A percentile compares a stretch with the other conserved stretches of the same genome.
Evolutionary conservation across 371 early-diverging fungal species (phyloP).

Genomic region (Batrachochytrium dendrobatidis): DNA sequence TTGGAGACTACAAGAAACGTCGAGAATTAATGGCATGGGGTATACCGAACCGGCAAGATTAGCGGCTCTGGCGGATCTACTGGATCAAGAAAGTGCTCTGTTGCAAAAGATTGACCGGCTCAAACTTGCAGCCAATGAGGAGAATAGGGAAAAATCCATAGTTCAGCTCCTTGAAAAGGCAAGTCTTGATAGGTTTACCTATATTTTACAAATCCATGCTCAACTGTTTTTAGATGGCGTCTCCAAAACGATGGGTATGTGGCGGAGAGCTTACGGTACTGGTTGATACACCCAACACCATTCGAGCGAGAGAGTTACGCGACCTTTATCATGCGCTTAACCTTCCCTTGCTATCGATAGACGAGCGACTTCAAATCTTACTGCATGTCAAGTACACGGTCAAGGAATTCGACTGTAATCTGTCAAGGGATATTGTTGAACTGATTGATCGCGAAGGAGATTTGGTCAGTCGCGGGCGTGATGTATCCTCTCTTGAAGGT

Average conservation of each 20-base stretch:
- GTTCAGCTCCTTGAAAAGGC: conserved; percentile 35
- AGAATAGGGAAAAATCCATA: conserved; percentile 32
- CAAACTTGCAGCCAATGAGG: conserved; percentile 40
- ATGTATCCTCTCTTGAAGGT: conserved; percentile 40
- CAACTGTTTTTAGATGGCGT: conserved; percentile 30
- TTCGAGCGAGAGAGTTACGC: conserved; percentile 43
- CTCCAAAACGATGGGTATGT: conserved; percentile 38
- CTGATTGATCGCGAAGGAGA: conserved; percentile 53
- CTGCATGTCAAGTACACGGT: conserved; percentile 50
- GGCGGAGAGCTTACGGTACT: conserved; percentile 9
- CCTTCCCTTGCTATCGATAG: conserved; percentile 27
- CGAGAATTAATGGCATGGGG: conserved; percentile 31
- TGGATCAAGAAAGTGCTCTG: conserved; percentile 46
- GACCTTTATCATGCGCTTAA: conserved; percentile 44
- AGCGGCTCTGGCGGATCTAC: conserved; percentile 39
- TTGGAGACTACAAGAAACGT: conserved; percentile 43
- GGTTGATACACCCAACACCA: conserved; percentile 46
- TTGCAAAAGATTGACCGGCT: conserved; percentile 48
- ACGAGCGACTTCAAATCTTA: conserved; percentile 44
- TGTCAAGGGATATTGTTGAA: conserved; percentile 44
- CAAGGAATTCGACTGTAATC: conserved; percentile 49
- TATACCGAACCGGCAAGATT: conserved; percentile 39
- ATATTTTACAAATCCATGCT: not conserved
- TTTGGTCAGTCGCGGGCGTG: conserved; percentile 39
- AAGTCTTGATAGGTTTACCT: not conserved